These are phyloP conservation scores for Exophiala calicioides DNA, from an alignment of 2,329 filamentous ascomycete species.

Conservation along the genomic window DNA sequence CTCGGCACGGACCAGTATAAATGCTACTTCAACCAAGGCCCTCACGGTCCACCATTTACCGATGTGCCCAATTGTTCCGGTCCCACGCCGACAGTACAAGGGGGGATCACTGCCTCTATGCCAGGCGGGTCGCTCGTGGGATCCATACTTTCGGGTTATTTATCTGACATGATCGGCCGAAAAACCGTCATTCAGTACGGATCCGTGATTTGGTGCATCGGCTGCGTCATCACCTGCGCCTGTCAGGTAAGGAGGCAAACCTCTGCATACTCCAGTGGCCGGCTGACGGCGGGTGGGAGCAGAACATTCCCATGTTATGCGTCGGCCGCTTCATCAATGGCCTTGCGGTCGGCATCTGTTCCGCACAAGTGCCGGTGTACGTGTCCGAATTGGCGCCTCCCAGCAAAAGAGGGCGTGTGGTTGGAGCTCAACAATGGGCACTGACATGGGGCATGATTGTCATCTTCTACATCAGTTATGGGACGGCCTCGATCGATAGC, in stretches of 20 bases:
- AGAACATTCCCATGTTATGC: constrained; percentile 38
- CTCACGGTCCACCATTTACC: constrained; percentile 23
- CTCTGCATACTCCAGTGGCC: no score
- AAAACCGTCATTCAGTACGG: no score
- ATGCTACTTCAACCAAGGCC: constrained; percentile 49
- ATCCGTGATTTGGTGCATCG: constrained; percentile 66
- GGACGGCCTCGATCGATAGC: not conserved
- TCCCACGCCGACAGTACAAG: constrained; percentile 29
- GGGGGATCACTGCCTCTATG: constrained; percentile 42
- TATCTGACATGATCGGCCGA: constrained; percentile 55
- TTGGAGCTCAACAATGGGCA: constrained; percentile 41
- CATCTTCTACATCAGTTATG: constrained; percentile 31
- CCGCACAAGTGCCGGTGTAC: constrained; percentile 70
- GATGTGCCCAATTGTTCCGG: constrained; percentile 43
- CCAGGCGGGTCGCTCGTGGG: constrained; percentile 42
- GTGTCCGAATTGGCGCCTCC: constrained; percentile 54
- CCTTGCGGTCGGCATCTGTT: constrained; percentile 71
- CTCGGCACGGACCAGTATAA: constrained; percentile 54
- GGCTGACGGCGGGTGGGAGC: no score
- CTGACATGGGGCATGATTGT: constrained; percentile 41
- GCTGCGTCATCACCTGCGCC: not conserved
- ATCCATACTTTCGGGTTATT: constrained; percentile 52
- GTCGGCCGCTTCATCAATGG: constrained; percentile 56
- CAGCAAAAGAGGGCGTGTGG: constrained; percentile 39
- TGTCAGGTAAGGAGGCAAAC: no score